Evolutionary conservation across 2,329 filamentous ascomycete genomes (phyloP).

Genomic region (Hyphodiscus sp.): DNA sequence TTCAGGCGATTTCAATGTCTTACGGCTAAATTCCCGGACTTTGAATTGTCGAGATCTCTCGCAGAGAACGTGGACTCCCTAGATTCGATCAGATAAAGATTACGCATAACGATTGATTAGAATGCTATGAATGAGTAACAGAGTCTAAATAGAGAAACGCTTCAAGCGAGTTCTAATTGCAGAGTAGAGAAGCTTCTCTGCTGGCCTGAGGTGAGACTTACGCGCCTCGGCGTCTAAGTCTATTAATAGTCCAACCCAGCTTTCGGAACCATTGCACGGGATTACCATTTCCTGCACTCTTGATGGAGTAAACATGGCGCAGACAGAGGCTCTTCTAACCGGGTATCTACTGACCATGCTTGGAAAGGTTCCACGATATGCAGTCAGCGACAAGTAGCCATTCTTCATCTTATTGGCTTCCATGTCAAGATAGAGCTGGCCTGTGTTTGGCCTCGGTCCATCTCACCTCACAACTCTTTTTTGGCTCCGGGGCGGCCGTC

Average conservation of each 20-base stretch:
- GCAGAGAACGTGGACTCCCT: not conserved
- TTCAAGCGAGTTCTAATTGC: not conserved
- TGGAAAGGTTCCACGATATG: not conserved
- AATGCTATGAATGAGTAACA: not conserved
- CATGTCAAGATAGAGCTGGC: not conserved
- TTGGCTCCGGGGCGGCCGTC: not conserved
- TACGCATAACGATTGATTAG: not conserved
- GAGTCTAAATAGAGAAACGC: not conserved
- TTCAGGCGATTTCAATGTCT: not conserved
- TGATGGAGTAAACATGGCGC: too few species aligned
- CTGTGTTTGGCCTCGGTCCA: not conserved
- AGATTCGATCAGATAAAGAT: not conserved
- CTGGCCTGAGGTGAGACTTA: constrained; percentile 7
- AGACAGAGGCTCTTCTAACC: constrained; percentile 7
- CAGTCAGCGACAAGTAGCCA: constrained; percentile 1
- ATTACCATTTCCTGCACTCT: not conserved
- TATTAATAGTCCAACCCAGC: constrained; percentile 8
- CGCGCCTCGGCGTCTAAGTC: constrained; percentile 10
- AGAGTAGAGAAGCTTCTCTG: not conserved
- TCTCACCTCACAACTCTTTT: constrained; percentile 8
- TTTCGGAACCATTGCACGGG: not conserved
- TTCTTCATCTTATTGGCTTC: not conserved
- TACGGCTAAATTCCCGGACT: not conserved
- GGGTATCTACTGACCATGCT: not conserved
- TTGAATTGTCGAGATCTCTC: not conserved